Evolutionary conservation across 768 basidiomycete species (phyloP), one percentile per base, ranked within the genome.

Genomic region (Pisolithus albus): DNA sequence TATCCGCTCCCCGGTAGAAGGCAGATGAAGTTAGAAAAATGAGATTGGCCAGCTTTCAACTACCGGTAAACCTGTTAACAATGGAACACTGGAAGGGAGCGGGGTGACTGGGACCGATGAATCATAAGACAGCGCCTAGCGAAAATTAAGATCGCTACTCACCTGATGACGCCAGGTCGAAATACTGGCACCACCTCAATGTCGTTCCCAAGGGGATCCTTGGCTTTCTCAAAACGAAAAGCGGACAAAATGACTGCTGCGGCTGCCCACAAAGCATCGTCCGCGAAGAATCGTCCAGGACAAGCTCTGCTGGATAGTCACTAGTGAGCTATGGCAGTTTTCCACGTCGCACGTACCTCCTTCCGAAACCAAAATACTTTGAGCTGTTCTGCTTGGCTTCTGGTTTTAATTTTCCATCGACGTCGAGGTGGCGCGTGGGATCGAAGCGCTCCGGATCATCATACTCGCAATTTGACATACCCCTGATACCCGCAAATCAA

Each of bases 271-370:
- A 51, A 7, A 15, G 28, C 15, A 38, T 39, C 26, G 13, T 48
- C 42, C 7, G 42, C 42, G 13, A 50, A 34, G 39, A 44, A 43
- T 24, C 47, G 47, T 37, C 47, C 47, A 13, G 49, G 49, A 41
- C 28, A 50, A 4, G 30, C 18, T 32, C 40, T 50, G 21, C 16
- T 19, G 11, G 18, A 15, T 41, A 26, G 15, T 43, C 23, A 43
- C 10, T 26, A 19, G 6, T 26, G 23, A 23, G 21, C 6, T 43
- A 15, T 2, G 7, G 15, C 23, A 15, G 19, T 43, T 10, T 21
- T 24, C 26, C 7, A 23, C 15, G 42, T 43, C 1, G 10, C 23
- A 43, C 42, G 15, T n/a, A 32, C 44, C 44, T 51, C 37, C 50
- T 51, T 47, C 45, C 45, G 7, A 51, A 46, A 6, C 16, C 28